Conservation (phyloP, 2,329 filamentous ascomycete species). For the Cryphonectria radicalis region DNA sequence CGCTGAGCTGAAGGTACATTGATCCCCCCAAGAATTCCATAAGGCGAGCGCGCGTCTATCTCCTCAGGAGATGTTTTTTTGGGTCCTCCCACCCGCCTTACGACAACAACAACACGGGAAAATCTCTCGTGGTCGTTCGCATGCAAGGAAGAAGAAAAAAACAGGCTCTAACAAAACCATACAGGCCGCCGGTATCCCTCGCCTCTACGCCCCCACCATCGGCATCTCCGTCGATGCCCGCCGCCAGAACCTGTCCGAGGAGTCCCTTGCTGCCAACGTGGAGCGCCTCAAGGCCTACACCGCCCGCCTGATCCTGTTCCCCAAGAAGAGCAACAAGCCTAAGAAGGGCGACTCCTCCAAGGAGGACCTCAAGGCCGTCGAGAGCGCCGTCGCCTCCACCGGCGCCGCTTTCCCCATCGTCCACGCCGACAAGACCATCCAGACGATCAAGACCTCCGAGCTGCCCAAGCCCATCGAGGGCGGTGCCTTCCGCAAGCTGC, state of each 20-base stretch:
- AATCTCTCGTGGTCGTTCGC: conserved; percentile 1
- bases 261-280: conserved; percentile 93
- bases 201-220: conserved; percentile 92
- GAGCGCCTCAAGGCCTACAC: conserved; percentile 98
- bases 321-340: conserved; percentile 88
- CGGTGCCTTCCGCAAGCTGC: conserved; percentile 85
- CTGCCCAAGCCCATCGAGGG: conserved; percentile 76
- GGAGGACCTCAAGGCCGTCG: conserved; percentile 71
- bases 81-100: neutral
- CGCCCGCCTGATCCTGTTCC: conserved; percentile 95
- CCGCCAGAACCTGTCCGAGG: conserved; percentile 96
- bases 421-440: conserved; percentile 67
- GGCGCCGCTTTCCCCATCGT: conserved; percentile 72
- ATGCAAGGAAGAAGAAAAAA: neutral
- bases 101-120: neutral
- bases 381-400: conserved; percentile 57
- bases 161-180: conserved; percentile 40
- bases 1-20: conserved; percentile 91
- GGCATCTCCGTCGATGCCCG: conserved; percentile 96
- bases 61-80: neutral
- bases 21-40: neutral
- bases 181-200: conserved; percentile 92
- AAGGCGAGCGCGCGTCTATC: neutral
- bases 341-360: conserved; percentile 91
- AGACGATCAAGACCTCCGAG: conserved; percentile 81